Evolutionary conservation across 441 rosid species (phyloP), one percentile per base, ranked within the genome.

Genomic region (Pelargonium fulgidum): DNA sequence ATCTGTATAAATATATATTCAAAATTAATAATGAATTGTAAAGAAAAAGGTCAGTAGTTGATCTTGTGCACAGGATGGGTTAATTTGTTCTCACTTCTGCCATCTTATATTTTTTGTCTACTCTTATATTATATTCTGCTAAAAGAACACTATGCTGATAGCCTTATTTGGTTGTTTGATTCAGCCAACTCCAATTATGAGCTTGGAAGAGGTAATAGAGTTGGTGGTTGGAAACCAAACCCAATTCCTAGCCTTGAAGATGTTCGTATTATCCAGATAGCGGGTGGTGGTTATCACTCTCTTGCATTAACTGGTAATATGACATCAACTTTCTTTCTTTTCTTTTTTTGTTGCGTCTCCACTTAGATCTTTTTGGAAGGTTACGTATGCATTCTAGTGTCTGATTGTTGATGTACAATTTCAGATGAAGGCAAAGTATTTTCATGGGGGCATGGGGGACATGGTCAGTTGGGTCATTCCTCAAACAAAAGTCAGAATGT

Each of bases 391-490:
- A 13, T 50, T 50, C 11, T 64, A 13, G 20, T 61, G 64, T 22
- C 62, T 73, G 67, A 33, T 72, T 69, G 42, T 20, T 73, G 73
- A 39, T 81, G 73, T 44, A 65, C 70, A 29, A 64, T 68, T 67
- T 78, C 80, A 90, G 94, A 84, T 68, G 86, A 93, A 45, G 91
- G 96, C 62, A 88, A 81, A 79, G 91, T 93, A 65, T 84, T 89
- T 72, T 91, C 99, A 4, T 89, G 96, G 97, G 99, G 99, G 7
- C 92, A 87, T 63, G 97, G 97, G 68, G 97, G 96, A 69, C 92
- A 83, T 73, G 96, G 97, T 70, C 99, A 93, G 73, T 75, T 91
- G 70, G 96, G 95, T 68, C 88, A 84, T 74, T 77, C 89, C 72
- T 84, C 91, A 42, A 74, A 79, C 44, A 72, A 78, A 64, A 89